phyloP scores from a whole-genome alignment of 2,329 filamentous ascomycete genomes.

The Verticillium tricorpus region DNA sequence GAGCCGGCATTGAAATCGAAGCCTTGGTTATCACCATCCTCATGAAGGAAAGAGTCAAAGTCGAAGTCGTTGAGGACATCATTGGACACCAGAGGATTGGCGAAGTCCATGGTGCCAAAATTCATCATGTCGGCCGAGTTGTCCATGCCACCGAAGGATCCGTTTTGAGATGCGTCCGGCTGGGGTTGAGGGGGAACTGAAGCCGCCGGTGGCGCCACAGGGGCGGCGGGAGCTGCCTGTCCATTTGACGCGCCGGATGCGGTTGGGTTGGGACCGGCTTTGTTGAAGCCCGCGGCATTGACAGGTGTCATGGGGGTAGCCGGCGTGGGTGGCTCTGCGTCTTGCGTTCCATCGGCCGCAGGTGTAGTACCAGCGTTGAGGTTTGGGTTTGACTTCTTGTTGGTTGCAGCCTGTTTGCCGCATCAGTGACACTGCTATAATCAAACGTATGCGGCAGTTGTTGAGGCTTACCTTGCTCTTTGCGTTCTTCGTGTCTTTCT shows the following conservation, averaged over 20 bases:
- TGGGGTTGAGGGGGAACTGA: slow-evolving; percentile 40
- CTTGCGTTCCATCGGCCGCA: slow-evolving; percentile 48
- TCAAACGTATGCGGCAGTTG: not conserved
- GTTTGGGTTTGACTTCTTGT: slow-evolving; percentile 61
- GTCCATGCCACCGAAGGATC: slow-evolving; percentile 32
- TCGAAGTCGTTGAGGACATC: slow-evolving; percentile 65
- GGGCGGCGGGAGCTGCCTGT: slow-evolving; percentile 21
- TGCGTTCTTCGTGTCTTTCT: slow-evolving; percentile 64
- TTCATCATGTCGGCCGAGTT: slow-evolving; percentile 35
- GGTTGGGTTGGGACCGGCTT: slow-evolving; percentile 36
- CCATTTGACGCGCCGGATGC: slow-evolving; percentile 26
- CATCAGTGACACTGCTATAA: not conserved
- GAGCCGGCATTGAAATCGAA: slow-evolving; percentile 52
- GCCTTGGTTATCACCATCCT: slow-evolving; percentile 39
- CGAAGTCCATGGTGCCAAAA: slow-evolving; percentile 48
- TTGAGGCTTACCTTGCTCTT: slow-evolving; percentile 60
- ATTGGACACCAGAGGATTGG: slow-evolving; percentile 46
- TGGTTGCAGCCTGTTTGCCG: slow-evolving; percentile 40
- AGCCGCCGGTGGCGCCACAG: slow-evolving; percentile 29
- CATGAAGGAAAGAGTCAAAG: slow-evolving; percentile 63
- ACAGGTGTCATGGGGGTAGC: slow-evolving; percentile 61
- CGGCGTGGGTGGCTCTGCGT: slow-evolving; percentile 56
- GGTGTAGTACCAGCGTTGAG: slow-evolving; percentile 51
- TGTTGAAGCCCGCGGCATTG: slow-evolving; percentile 43
- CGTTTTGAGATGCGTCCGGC: slow-evolving; percentile 43